Percentiles rank a stretch among this genome's conserved stretches.
phyloP scores from a whole-genome alignment of 805 yeast species.

The Hagleromyces aurorensis region DNA sequence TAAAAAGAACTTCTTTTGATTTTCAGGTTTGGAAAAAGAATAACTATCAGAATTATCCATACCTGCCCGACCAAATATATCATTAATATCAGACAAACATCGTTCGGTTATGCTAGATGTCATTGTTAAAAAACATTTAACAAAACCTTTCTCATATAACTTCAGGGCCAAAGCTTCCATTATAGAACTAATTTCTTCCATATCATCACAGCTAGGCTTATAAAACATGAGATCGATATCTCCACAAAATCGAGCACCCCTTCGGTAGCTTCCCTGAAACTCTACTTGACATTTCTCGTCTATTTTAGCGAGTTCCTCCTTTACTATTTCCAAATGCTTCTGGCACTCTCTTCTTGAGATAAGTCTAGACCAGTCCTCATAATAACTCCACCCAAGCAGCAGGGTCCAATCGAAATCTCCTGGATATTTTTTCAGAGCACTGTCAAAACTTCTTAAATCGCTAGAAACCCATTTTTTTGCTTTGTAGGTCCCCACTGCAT shows the following conservation, averaged over 20 bases:
- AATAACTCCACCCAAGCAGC: slow-evolving; percentile 28
- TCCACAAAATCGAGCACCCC: slow-evolving; percentile 23
- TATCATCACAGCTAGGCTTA: slow-evolving; percentile 21
- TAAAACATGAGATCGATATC: slow-evolving; percentile 29
- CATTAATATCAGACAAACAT: slow-evolving; percentile 8
- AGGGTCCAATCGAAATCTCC: slow-evolving; percentile 24
- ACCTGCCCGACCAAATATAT: slow-evolving; percentile 7
- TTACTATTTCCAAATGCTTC: slow-evolving; percentile 15
- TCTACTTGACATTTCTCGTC: slow-evolving; percentile 19
- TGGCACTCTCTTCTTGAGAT: slow-evolving; percentile 24
- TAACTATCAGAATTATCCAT: slow-evolving; percentile 4
- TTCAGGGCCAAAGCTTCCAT: slow-evolving; percentile 16
- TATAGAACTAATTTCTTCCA: slow-evolving; percentile 12
- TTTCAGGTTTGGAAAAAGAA: slow-evolving; percentile 3
- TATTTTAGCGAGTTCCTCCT: slow-evolving; percentile 10
- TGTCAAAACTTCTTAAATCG: slow-evolving; percentile 15
- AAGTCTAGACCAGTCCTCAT: slow-evolving; percentile 25
- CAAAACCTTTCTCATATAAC: slow-evolving; percentile 14
- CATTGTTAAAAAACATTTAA: slow-evolving; percentile 23
- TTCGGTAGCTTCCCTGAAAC: slow-evolving; percentile 25
- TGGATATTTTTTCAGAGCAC: slow-evolving; percentile 14
- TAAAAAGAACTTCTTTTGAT: slow-evolving; percentile 15
- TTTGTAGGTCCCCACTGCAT: slow-evolving; percentile 24
- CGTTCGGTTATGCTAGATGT: slow-evolving; percentile 9
- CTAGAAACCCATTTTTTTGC: slow-evolving; percentile 22